Evolutionary conservation across 257 asterid genomes (phyloP), one percentile per base, ranked within the genome.

Genomic region (Nicotiana attenuata): DNA sequence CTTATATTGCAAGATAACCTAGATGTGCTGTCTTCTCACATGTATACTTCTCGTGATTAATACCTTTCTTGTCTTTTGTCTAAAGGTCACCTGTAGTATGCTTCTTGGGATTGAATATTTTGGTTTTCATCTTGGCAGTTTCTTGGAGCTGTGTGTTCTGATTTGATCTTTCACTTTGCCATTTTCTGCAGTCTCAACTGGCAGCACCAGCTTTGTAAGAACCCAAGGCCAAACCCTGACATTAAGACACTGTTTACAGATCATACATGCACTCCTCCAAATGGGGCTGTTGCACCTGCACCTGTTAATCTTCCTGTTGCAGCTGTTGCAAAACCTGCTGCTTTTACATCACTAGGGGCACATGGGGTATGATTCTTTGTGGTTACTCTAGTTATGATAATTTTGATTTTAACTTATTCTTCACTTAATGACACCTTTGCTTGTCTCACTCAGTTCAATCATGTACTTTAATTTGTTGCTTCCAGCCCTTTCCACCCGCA

Each of bases 161-260:
- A 50, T 75, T 50, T 50, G 63, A 50, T 75, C 22, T 24, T 73
- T 75, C 22, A 22, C 41, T 73, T 73, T 15, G 63, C 50, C 41
- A 10, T 82, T 85, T 59, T 80, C 61, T 89, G 83, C 91, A 95
- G 99, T 88, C 91, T 95, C 87, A 95, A 95, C 87, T 95, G 99
- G 99, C 99, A 95, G 91, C 99, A 95, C 87, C 99, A 95, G 89
- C 96, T 95, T 50, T 95, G 99, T 83, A 93, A 95, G 88, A 93
- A 91, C 85, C 99, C 97, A 10, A 91, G 99, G 93, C 89, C 97
- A 65, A 95, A 93, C 84, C 99, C 99, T 16, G 99, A 95, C 87
- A 95, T 95, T 78, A 95, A 93, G 88, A 95, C 99, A 67, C 88
- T 95, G 87, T 95, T 95, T 88, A 87, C 85, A 10, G 99, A 95